Percentiles rank a stretch among this genome's conserved stretches.
Evolutionary conservation across 257 asterid species (phyloP).

Genomic region (Gentiana straminea): DNA sequence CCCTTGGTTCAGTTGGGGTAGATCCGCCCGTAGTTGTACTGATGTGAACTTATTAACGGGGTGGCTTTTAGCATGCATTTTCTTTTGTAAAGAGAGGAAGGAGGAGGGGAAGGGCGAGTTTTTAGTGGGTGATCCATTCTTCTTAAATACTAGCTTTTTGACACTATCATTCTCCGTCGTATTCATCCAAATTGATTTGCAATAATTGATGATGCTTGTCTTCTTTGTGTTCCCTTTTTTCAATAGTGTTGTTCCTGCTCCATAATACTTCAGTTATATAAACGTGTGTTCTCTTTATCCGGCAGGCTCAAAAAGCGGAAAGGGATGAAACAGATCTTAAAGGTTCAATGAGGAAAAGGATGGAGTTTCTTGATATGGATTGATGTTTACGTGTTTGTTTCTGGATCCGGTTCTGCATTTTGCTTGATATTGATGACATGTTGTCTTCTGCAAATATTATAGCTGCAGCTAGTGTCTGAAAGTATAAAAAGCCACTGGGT

Average conservation of each 20-base stretch:
- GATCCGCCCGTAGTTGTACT: too few relatives aligned
- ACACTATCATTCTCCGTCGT: too few relatives aligned
- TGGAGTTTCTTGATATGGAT: conserved; percentile 96
- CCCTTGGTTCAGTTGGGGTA: too few relatives aligned
- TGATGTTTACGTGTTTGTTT: conserved; percentile 18
- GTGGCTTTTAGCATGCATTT: too few relatives aligned
- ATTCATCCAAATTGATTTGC: too few relatives aligned
- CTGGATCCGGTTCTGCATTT: conserved; percentile 5
- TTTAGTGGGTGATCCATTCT: too few relatives aligned
- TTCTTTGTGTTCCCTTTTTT: not conserved
- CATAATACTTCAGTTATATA: not conserved
- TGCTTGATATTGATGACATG: conserved; percentile 10
- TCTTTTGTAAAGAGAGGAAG: too few relatives aligned
- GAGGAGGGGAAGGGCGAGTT: too few relatives aligned
- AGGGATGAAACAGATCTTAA: conserved; percentile 79
- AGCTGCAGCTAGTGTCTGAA: conserved; percentile 17
- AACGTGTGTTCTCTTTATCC: not conserved
- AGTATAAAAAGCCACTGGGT: conserved; percentile 7
- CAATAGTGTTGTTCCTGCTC: not conserved
- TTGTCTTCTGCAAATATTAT: conserved; percentile 28
- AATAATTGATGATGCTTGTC: not conserved
- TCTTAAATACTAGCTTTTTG: too few relatives aligned
- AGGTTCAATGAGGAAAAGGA: conserved; percentile 88
- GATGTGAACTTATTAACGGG: too few relatives aligned
- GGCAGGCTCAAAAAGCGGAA: conserved; percentile 87